A percentile compares a stretch with the other conserved stretches of the same genome.
Evolutionary conservation across 2,329 filamentous ascomycete species (phyloP).

Genomic region (Aspergillus quadrilineatus): DNA sequence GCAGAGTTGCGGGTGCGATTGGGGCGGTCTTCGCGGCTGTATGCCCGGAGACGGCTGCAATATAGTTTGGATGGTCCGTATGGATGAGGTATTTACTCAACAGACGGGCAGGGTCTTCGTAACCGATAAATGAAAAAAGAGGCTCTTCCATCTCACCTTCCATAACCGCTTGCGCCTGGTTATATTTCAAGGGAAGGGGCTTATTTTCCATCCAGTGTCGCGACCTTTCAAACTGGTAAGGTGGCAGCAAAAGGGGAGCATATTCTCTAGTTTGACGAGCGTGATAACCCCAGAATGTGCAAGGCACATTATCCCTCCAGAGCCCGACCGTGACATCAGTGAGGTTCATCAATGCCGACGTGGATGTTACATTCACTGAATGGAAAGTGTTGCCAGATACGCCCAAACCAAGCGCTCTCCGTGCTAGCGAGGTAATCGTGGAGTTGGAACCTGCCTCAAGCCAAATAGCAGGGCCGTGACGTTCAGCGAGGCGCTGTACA

Average conservation of each 20-base stretch:
- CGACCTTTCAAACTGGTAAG: slow-evolving; percentile 47
- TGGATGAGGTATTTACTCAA: slow-evolving; percentile 18
- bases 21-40: slow-evolving; percentile 17
- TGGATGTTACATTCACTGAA: slow-evolving; percentile 16
- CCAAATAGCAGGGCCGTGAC: slow-evolving; percentile 40
- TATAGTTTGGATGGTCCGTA: slow-evolving; percentile 15
- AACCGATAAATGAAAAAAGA: slow-evolving; percentile 14
- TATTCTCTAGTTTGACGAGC: slow-evolving; percentile 28
- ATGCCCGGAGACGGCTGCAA: slow-evolving; percentile 18
- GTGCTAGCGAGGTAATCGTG: slow-evolving; percentile 35
- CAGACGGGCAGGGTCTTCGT: slow-evolving; percentile 10
- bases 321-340: slow-evolving; percentile 33
- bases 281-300: slow-evolving; percentile 43
- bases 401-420: slow-evolving; percentile 24
- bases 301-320: slow-evolving; percentile 41
- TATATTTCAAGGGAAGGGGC: not conserved
- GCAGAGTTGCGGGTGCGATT: slow-evolving; percentile 18
- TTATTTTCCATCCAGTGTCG: slow-evolving; percentile 41
- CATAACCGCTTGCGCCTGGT: too few species aligned
- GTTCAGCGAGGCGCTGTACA: slow-evolving; percentile 2
- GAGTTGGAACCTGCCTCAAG: slow-evolving; percentile 21
- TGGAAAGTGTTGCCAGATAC: slow-evolving; percentile 19
- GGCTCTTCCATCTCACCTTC: not conserved
- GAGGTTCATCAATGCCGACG: slow-evolving; percentile 19
- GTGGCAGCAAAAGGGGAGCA: slow-evolving; percentile 35